Conservation (phyloP, 2,329 filamentous ascomycete species). For the Cordyceps pruinosa region DNA sequence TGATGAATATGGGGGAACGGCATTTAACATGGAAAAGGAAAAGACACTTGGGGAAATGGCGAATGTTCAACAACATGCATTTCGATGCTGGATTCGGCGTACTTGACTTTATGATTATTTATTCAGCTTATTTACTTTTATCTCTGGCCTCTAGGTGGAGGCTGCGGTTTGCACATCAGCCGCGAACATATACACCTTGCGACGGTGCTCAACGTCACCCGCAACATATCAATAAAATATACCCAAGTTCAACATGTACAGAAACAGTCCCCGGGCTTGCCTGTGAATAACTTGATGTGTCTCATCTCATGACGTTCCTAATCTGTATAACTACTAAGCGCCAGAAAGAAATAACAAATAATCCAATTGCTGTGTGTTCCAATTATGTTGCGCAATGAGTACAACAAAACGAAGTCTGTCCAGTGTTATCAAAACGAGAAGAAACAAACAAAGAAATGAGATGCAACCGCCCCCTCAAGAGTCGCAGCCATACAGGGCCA, state of each 20-base stretch:
- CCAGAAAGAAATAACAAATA: background rate
- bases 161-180: background rate
- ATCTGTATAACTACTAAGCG: background rate
- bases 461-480: too few relatives aligned
- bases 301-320: background rate
- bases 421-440: background rate
- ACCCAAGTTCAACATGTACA: slow-evolving; percentile 9
- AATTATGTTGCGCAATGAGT: background rate
- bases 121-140: background rate
- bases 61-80: slow-evolving; percentile 15
- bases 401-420: background rate
- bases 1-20: slow-evolving; percentile 1
- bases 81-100: slow-evolving; percentile 3
- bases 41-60: slow-evolving; percentile 1
- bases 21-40: slow-evolving; percentile 14
- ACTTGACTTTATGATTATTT: slow-evolving; percentile 8
- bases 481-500: too few relatives aligned
- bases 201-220: slow-evolving; percentile 12
- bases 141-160: background rate
- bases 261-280: background rate
- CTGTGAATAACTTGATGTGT: background rate
- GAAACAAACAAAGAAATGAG: too few relatives aligned
- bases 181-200: background rate
- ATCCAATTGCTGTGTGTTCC: background rate
- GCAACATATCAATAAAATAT: slow-evolving; percentile 2